Base-by-base conservation (phyloP, 1,284 basidiomycete species). In the Marasmius sp. region DNA sequence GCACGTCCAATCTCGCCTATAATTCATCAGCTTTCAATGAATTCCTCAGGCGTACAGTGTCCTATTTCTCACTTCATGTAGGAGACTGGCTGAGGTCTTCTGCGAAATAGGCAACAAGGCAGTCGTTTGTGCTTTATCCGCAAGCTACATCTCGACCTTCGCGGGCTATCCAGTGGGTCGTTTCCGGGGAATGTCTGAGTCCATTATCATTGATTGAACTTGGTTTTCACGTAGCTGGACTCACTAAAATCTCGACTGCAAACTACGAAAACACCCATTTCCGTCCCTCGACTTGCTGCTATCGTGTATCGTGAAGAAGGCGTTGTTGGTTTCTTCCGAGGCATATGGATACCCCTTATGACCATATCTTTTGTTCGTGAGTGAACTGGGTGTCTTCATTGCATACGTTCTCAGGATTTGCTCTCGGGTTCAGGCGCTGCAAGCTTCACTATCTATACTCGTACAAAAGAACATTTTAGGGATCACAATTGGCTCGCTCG, bases 321-420 rank as follows among this genome's bases (percentile, higher is more conserved):
- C 7, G 73, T 98, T 39, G 84, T 85, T 64, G 97, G 96, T 60
- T 97, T 97, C 75, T 97, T 94, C 75, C 85, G 95, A 61, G 94
- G 94, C 61, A 73, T 93, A 59, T 93, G 93, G 84, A 94, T 98
- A 68, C 97, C 97, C 37, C 84, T 98, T 59, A 85, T 97, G 76
- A 98, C 97, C 7, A 98, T 99, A 69, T 96, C 95, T 6, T 95
- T 97, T 71, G 96, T 98, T 71, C 92, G 96, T 84, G 79, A 83
- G 81, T 92, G 72, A 51, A 53, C 49, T 64, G 62, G 33, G 6
- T 49, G 55, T 49, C 53, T 54, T 34, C 50, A n/a, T 41, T 57
- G 52, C 52, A 22, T 61, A 58, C 51, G 59, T 61, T 45, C 16
- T 10, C 39, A 54, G 18, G 61, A 63, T 43, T 38, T 63, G 50